A percentile compares a stretch with the other conserved stretches of the same genome.
These are phyloP conservation scores for Quercus phellos DNA, from an alignment of 331 rosid genomes.

Conservation along the genomic window DNA sequence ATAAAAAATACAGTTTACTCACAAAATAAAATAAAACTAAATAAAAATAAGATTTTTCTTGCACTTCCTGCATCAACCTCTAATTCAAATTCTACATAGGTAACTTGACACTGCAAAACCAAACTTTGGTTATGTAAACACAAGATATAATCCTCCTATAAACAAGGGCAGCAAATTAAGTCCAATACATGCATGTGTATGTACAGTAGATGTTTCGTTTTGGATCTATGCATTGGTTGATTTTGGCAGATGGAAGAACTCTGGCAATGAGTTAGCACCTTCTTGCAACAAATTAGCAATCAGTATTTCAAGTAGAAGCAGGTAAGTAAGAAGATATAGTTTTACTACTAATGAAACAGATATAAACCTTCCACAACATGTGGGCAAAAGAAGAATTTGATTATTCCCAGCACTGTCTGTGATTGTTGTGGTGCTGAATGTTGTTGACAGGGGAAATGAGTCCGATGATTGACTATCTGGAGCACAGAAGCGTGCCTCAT, in stretches of 20 bases:
- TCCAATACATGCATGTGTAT: background rate
- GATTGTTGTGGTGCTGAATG: slow-evolving; percentile 40
- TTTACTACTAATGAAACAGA: background rate
- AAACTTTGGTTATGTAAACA: background rate
- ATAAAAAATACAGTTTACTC: no score
- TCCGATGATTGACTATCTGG: slow-evolving; percentile 78
- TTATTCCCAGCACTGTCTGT: slow-evolving; percentile 34
- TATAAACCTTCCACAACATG: slow-evolving; percentile 81
- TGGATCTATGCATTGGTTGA: background rate
- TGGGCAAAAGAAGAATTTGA: slow-evolving; percentile 51
- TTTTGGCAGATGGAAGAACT: background rate
- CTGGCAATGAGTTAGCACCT: background rate
- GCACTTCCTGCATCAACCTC: background rate
- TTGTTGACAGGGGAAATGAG: slow-evolving; percentile 56
- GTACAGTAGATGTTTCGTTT: background rate
- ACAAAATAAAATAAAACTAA: no score
- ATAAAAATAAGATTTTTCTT: no score
- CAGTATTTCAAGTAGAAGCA: slow-evolving; percentile 2
- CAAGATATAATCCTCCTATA: background rate
- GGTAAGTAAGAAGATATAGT: slow-evolving; percentile 5
- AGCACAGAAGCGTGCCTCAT: slow-evolving; percentile 59
- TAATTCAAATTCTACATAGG: background rate
- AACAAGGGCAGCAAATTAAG: background rate
- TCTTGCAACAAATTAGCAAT: background rate
- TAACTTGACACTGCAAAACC: background rate